phyloP scores from a whole-genome alignment of 73 alveolate genomes.

The Symbiodinium pilosum region DNA sequence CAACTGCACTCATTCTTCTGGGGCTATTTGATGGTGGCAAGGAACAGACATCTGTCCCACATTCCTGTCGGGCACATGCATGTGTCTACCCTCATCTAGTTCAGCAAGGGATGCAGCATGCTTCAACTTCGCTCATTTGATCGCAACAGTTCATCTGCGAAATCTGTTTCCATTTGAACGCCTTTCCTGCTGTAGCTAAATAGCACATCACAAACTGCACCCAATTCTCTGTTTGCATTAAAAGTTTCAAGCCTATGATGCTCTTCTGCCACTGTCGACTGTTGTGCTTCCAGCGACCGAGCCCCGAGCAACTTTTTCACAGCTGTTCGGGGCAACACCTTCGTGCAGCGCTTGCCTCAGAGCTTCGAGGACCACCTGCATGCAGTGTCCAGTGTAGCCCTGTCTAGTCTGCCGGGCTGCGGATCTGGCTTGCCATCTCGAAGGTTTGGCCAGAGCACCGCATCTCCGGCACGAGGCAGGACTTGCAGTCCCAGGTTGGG shows the following conservation, averaged over 20 bases:
- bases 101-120: too few relatives aligned
- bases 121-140: too few relatives aligned
- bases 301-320: conserved; percentile 41
- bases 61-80: too few relatives aligned
- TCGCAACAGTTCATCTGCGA: too few relatives aligned
- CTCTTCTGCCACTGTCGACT: too few relatives aligned
- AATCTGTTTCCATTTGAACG: too few relatives aligned
- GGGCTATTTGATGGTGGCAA: too few relatives aligned
- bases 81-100: too few relatives aligned
- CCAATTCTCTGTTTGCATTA: not conserved
- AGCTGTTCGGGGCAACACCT: conserved; percentile 62
- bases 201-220: too few relatives aligned
- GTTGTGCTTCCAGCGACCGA: not conserved
- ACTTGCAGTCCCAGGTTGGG: conserved; percentile 44
- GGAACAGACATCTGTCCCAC: too few relatives aligned
- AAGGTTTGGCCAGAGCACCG: conserved; percentile 78
- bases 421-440: conserved; percentile 32
- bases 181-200: too few relatives aligned
- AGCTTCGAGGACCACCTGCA: not conserved
- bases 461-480: conserved; percentile 84
- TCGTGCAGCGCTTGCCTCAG: conserved; percentile 72
- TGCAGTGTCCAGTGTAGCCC: not conserved
- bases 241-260: not conserved
- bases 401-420: not conserved
- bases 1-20: too few relatives aligned